Base-by-base conservation (phyloP, 495 filamentous ascomycete genomes). In the Xylaria curta region DNA sequence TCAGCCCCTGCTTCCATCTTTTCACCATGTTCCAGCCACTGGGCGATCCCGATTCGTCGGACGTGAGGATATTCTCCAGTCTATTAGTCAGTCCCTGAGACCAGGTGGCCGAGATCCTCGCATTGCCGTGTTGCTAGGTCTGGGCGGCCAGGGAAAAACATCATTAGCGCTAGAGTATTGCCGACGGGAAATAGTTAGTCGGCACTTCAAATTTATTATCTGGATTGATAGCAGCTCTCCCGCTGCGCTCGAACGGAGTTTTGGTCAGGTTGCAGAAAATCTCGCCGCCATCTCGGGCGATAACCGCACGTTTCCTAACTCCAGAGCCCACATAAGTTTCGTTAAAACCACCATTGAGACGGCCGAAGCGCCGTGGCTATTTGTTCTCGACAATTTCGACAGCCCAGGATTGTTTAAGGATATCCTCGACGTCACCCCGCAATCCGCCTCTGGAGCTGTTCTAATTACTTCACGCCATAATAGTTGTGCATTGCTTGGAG, bases 201-300 rank as follows among this genome's bases (percentile, higher is more conserved):
- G 42, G 42, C 62, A 65, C 19, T 65, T 65, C 62, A 65, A 8
- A 42, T 65, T 65, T 15, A 65, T 65, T 9, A 49, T 65, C 26
- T 65, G 62, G 42, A 47, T 65, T 49, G 62, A 49, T 17, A 36
- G 62, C 36, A 65, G 62, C 62, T 46, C 42, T 6, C 62, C 62
- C 24, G 42, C 62, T 19, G 62, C 62, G 2, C 40, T 65, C 17
- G 42, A 65, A 47, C 26, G 42, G 10, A 65, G 42, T 33, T 46
- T 65, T 65, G 42, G 42, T 46, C 62, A 65, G n/a, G 62, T 15
- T 17, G 42, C 62, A 47, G 62, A 65, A 49, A 65, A 65, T 47
- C 38, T 65, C 26, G 62, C 62, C 0, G 24, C 62, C 9, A 9
- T 65, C 40, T 65, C 62, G 13, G 42, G 42, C 26, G 40, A 65